Percentiles rank a stretch among this genome's conserved stretches.
Conservation (phyloP, 192 early-diverging fungal species). For the Backusella parvicylindrica region DNA sequence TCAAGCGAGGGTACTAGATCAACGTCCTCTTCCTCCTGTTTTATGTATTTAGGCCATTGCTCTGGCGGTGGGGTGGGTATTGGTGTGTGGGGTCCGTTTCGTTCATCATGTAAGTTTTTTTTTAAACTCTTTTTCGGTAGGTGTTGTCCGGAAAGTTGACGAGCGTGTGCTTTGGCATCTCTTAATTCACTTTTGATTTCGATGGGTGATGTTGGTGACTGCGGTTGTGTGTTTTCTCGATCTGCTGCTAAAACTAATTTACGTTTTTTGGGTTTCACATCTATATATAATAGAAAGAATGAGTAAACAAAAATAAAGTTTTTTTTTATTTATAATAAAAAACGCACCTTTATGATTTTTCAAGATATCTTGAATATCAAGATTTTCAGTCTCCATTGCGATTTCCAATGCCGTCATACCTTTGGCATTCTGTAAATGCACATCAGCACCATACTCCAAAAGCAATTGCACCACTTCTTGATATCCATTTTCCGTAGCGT, state of each 20-base stretch:
- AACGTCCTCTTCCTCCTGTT: conserved; percentile 37
- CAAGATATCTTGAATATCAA: conserved; percentile 16
- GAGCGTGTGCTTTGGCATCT: conserved; percentile 15
- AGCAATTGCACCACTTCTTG: conserved; percentile 40
- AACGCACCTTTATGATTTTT: neutral
- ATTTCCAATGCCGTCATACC: conserved; percentile 50
- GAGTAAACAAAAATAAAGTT: neutral
- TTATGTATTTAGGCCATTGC: conserved; percentile 26
- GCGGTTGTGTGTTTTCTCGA: neutral
- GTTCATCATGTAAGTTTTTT: neutral
- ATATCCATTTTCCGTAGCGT: conserved; percentile 56
- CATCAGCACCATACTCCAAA: conserved; percentile 45
- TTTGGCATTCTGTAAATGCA: conserved; percentile 53
- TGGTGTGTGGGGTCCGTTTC: neutral
- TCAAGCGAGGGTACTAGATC: neutral
- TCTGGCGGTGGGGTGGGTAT: conserved; percentile 26
- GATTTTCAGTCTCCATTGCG: conserved; percentile 40
- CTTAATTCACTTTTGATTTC: neutral
- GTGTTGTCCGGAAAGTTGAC: conserved; percentile 10
- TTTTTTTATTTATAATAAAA: neutral
- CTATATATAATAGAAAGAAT: neutral
- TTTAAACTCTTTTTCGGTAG: conserved; percentile 18
- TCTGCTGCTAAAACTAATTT: conserved; percentile 27
- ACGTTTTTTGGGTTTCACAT: conserved; percentile 21
- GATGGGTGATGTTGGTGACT: neutral